These are phyloP conservation scores for Larix kaempferi DNA, from an alignment of 75 land plant species.

Conservation along the genomic window DNA sequence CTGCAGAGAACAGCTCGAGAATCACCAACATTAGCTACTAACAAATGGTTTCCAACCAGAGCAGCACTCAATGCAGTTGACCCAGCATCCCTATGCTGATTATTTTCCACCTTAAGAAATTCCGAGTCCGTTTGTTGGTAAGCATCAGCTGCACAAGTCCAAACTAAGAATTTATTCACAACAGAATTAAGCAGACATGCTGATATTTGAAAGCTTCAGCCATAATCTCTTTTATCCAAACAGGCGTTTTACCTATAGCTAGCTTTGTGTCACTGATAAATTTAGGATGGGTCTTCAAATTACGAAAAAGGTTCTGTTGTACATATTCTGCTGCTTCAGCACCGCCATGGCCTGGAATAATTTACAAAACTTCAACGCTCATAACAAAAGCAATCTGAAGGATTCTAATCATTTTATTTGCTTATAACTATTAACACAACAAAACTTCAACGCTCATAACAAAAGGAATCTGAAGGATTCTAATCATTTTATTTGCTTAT, in stretches of 20 bases:
- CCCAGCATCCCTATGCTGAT: conserved; percentile 89
- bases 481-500: not conserved
- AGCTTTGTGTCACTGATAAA: conserved; percentile 70
- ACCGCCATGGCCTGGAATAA: conserved; percentile 79
- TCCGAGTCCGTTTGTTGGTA: conserved; percentile 88
- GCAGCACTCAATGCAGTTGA: conserved; percentile 97
- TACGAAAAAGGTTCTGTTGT: conserved; percentile 71
- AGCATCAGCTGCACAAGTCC: conserved; percentile 65
- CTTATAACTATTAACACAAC: not conserved
- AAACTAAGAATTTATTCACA: not conserved
- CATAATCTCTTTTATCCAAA: not conserved
- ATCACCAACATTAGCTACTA: conserved; percentile 96
- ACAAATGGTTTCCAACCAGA: conserved; percentile 78
- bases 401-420: no score
- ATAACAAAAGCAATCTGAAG: no score
- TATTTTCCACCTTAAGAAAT: conserved; percentile 71
- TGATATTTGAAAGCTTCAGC: not conserved
- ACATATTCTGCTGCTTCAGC: conserved; percentile 86
- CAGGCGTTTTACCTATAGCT: conserved; percentile 66
- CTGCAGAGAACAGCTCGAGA: conserved; percentile 91
- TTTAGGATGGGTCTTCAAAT: conserved; percentile 73
- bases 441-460: not conserved
- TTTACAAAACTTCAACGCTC: not conserved
- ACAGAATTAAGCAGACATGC: not conserved
- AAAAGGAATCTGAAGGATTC: no score